Evolutionary conservation across 768 basidiomycete species (phyloP), one percentile per base, ranked within the genome.

Genomic region (Symmetrospora coprosmae): DNA sequence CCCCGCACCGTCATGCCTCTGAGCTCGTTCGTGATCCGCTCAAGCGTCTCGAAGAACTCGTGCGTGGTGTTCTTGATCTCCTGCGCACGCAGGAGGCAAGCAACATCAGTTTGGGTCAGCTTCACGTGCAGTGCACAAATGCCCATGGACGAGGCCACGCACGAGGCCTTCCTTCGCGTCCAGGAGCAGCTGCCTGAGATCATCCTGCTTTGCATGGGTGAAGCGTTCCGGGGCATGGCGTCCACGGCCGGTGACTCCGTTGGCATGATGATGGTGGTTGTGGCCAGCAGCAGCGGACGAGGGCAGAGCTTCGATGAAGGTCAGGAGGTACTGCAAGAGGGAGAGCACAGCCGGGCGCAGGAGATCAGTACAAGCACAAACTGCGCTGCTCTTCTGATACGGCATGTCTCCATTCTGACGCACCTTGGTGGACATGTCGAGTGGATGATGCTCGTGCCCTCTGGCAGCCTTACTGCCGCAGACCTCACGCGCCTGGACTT

Each of bases 41-140:
- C 94, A 50, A 97, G 78, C 0, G 87, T 86, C 64, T 96, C 92
- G 66, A 87, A 89, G 77, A 96, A 99, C 16, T 85, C 82, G 69
- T 94, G 90, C 16, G 83, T 78, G 19, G 83, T 77, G 71, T 87
- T 87, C 61, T 71, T 68, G 64, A 72, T 68, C 62, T 73, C 66
- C 74, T 73, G 62, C 13, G 11, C 6, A 25, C 11, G n/a, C 9
- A 14, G 27, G 14, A 19, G 4, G 7, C 33, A 25, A 25, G 27
- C n/a, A 40, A 34, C 13, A 17, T 6, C 35, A 53, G 5, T 39
- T 14, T n/a, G 14, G 9, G 8, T n/a, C n/a, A 13, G 21, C 40
- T 7, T 21, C 34, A 38, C 25, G 14, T 7, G 8, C 6, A 3
- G 25, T 4, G 11, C 9, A n/a, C 9, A 9, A n/a, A 23, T 38